A percentile compares a stretch with the other conserved stretches of the same genome.
Conservation (phyloP, 768 basidiomycete species). For the Lactarius sanguifluus region DNA sequence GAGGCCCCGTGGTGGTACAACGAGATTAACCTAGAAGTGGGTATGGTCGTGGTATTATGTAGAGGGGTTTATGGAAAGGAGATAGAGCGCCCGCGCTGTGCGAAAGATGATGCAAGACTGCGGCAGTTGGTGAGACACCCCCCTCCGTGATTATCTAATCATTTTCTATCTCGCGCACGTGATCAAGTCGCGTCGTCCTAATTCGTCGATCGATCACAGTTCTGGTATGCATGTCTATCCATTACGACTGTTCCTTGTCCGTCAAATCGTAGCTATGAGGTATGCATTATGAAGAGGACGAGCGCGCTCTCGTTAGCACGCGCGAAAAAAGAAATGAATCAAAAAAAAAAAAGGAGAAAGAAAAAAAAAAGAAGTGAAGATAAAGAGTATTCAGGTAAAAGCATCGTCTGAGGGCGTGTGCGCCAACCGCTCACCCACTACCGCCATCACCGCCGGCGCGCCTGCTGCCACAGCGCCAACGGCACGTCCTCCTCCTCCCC, state of each 20-base stretch:
- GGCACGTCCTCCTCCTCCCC: constrained; percentile 79
- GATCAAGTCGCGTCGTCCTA: constrained; percentile 8
- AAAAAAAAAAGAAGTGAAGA: neutral
- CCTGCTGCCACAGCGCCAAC: constrained; percentile 71
- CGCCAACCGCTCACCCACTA: too few relatives aligned
- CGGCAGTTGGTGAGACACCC: neutral
- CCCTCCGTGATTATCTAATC: neutral
- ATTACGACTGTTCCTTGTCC: constrained; percentile 28
- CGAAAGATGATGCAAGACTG: neutral
- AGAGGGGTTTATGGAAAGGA: neutral
- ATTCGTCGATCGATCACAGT: neutral
- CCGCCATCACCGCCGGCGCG: constrained; percentile 15
- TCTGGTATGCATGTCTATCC: constrained; percentile 22
- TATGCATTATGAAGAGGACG: constrained; percentile 14
- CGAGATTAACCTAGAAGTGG: neutral
- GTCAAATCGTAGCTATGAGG: constrained; percentile 28
- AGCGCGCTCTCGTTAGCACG: neutral
- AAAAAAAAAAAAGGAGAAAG: neutral
- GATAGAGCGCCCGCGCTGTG: constrained; percentile 7
- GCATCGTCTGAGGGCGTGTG: neutral
- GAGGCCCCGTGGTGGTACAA: neutral
- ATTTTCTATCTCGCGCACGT: neutral
- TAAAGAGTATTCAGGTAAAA: constrained; percentile 1
- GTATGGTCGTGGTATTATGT: neutral
- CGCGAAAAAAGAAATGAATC: neutral